Evolutionary conservation across 768 basidiomycete species (phyloP), one percentile per base, ranked within the genome.

Genomic region (Omphalotus guepiniiformis): DNA sequence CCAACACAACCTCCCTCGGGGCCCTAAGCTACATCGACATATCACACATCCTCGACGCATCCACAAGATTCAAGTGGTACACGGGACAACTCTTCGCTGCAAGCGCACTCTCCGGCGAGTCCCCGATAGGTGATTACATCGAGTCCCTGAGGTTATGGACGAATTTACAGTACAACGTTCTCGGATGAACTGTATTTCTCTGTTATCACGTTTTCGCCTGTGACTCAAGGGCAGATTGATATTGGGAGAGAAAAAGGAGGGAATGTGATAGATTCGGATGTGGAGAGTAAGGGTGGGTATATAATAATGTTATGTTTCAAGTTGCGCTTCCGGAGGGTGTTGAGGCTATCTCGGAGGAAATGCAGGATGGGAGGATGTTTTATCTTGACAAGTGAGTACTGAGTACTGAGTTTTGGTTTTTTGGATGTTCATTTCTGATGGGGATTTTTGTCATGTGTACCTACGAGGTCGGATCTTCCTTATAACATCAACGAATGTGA

Each of bases 1-100:
- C 62, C 1, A 52, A 55, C n/a, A 51, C 51, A 8, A 53, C 58
- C 11, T 42, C 57, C 18, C 48, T 71, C 2, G 55, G 57, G 0
- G 58, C 67, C 11, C 45, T 65, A 23, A 70, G 68, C 47, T 74
- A 72, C 41, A 46, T 63, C 13, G 68, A 70, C 39, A 63, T 68
- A 3, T 53, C 70, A 27, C 65, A 64, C 1, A 47, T 60, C 0
- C 56, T 65, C 25, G 55, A 51, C 13, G 65, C 65, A 1, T 42
- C 16, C 29, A 23, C 62, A 1, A 65, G 61, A 1, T 57, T 51
- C 39, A 57, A 3, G 57, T 57, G 28, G 56, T 21, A 66, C 64
- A 13, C 59, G 49, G 34, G 62, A 63, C 12, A 58, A 38, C 58
- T 67, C 41, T 68, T 68, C 50, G 62, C 68, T 37, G 60, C 64